Evolutionary conservation across 345 rosid genomes (phyloP), one percentile per base, ranked within the genome.

Genomic region (Brassica carinata): DNA sequence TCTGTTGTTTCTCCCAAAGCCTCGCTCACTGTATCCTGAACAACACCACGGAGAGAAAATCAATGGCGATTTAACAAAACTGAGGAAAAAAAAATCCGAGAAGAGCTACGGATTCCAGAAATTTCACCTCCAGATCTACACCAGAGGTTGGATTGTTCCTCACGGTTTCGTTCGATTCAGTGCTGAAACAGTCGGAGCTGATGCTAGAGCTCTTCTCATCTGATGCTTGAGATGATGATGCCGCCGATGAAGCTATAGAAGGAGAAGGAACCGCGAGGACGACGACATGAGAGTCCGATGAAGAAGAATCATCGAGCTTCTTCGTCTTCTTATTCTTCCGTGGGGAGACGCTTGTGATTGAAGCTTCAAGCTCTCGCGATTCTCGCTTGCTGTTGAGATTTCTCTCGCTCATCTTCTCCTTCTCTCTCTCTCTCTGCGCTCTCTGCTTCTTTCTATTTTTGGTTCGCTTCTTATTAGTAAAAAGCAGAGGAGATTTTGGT

Each of bases 111-210:
- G 72, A 53, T 57, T 67, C 68, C 1, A 18, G 34, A 65, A 33
- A 23, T 1, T 58, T 82, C 69, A 87, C 95, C 92, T 89, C 82
- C 79, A 83, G 92, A 90, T 90, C 95, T 85, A 68, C 69, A 17
- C 1, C 65, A 38, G 45, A 40, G 19, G 71, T 45, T 64, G 65
- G 61, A 55, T 67, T 61, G 59, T 87, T 88, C 72, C 26, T 84
- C 81, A 78, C 72, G 71, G 84, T 72, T 74, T 69, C 82, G 70
- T 64, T 74, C 11, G 90, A 79, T 30, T 73, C 87, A 51, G 66
- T 84, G 77, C 76, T 85, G 64, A 83, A 87, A 86, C 82, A 81
- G 43, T 45, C 85, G 57, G 90, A 78, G 68, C 30, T 69, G 67
- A 82, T 17, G 26, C 72, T 74, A 23, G 82, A 76, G 75, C 70